Evolutionary conservation across 495 filamentous ascomycete species (phyloP), one percentile per base, ranked within the genome.

Genomic region (Penicillium bialowiezense): DNA sequence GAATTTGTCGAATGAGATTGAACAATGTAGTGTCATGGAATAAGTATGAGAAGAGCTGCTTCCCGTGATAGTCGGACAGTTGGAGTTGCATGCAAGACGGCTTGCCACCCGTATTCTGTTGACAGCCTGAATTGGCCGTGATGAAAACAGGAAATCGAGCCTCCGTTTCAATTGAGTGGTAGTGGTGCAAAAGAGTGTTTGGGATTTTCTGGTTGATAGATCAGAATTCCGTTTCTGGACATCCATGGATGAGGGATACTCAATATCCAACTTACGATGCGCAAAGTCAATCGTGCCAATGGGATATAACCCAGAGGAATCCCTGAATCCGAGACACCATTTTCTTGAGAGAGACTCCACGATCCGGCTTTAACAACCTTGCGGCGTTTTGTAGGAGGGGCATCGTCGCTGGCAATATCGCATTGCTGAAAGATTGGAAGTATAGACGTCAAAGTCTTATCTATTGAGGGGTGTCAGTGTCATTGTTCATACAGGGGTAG

Each of bases 241-340:
- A 6, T 15, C 20, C 2, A n/a, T n/a, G n/a, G n/a, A n/a, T 18
- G 21, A n/a, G 29, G 9, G n/a, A 33, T n/a, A n/a, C 19, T 31
- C 14, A 28, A 50, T 26, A 48, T 14, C 13, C 37, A 41, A 57
- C 63, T 55, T 56, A 74, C 71, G 54, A 74, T 41, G 36, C 51
- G 54, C 39, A 74, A 38, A 41, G 44, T 20, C 41, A 73, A 51
- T 5, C 69, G 63, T 47, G 62, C 63, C 7, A 76, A 44, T 35
- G 70, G 65, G 36, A 76, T 69, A 38, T 73, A 70, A 0, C 67
- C 67, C 35, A 48, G 14, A 36, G 67, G 68, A 3, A 61, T 47
- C 32, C 56, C 44, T 19, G 51, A 50, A 3, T 32, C n/a, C 2
- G 60, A 62, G 12, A 62, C 6, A 2, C 60, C 62, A 40, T 55